Percentiles rank a stretch among this genome's conserved stretches.
Conservation (phyloP, 2,329 filamentous ascomycete species). For the Corniculantispora saksenae region DNA sequence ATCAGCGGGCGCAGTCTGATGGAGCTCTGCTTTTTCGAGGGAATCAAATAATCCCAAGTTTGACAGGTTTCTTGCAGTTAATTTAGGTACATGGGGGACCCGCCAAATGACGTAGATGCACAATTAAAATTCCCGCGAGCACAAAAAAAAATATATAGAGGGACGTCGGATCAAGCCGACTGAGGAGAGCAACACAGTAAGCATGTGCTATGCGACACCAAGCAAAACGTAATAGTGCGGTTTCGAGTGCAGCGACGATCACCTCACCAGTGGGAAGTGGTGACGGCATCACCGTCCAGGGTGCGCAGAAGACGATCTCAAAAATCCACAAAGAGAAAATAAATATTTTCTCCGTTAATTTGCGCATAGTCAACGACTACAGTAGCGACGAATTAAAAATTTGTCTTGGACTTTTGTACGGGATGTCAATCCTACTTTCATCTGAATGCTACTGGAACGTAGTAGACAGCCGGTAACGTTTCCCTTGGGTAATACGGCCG, state of each 20-base stretch:
- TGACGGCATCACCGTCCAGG: background rate
- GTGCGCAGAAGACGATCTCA: background rate
- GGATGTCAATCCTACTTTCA: background rate
- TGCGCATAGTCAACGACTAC: background rate
- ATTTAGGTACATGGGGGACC: background rate
- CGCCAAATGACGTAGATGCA: slow-evolving; percentile 1
- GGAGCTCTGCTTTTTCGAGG: background rate
- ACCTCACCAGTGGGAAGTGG: background rate
- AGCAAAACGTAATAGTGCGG: slow-evolving; percentile 15
- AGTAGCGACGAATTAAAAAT: background rate
- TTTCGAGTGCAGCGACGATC: slow-evolving; percentile 15
- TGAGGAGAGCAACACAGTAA: background rate
- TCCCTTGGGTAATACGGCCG: slow-evolving; percentile 4
- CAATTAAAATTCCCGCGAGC: background rate
- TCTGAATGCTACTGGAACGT: background rate
- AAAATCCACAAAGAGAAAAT: background rate
- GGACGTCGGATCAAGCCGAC: slow-evolving; percentile 1
- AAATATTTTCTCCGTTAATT: background rate
- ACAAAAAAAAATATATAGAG: background rate
- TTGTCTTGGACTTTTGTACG: background rate
- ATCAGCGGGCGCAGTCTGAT: background rate
- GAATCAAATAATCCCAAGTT: background rate
- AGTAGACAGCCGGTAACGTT: background rate
- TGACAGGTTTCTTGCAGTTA: background rate
- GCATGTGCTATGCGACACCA: background rate